These are phyloP conservation scores for Aspergillus ruber DNA, from an alignment of 2,329 filamentous ascomycete genomes.

Conservation along the genomic window DNA sequence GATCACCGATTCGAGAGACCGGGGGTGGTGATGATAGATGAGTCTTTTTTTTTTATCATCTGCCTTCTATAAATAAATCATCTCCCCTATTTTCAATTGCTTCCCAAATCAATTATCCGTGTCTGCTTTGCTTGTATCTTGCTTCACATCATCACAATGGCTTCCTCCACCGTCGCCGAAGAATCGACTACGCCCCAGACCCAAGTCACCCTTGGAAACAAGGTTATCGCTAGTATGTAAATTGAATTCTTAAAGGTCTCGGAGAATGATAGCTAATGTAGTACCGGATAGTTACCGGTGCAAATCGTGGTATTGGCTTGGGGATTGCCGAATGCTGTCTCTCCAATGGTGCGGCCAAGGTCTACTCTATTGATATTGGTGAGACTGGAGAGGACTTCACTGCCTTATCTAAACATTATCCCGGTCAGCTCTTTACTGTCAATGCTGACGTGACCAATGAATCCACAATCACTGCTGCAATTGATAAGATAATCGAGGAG, in stretches of 20 bases:
- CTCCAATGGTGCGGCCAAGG: slow-evolving; percentile 36
- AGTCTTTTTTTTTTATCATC: too few species aligned
- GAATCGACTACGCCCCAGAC: slow-evolving; percentile 14
- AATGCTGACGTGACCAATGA: slow-evolving; percentile 45
- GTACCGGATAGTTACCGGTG: slow-evolving; percentile 24
- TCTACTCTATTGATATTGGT: slow-evolving; percentile 45
- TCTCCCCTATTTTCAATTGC: too few species aligned
- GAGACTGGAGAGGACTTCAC: slow-evolving; percentile 15
- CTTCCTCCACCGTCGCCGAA: too few species aligned
- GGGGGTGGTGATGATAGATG: too few species aligned
- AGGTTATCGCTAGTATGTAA: slow-evolving; percentile 29
- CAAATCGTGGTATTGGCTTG: slow-evolving; percentile 39
- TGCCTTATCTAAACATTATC: slow-evolving; percentile 26
- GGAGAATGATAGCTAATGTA: not conserved
- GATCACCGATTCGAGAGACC: too few species aligned
- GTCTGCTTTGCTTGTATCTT: too few species aligned
- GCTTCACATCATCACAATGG: too few species aligned
- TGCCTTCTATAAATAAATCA: too few species aligned
- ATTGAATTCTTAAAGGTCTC: not conserved
- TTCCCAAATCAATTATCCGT: too few species aligned
- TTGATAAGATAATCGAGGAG: slow-evolving; percentile 41
- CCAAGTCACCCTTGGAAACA: slow-evolving; percentile 22
- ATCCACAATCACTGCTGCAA: slow-evolving; percentile 36
- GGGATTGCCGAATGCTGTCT: slow-evolving; percentile 45
- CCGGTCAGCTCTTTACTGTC: slow-evolving; percentile 35